phyloP scores from a whole-genome alignment of 75 land plant species.

The Selaginella tamariscina region DNA sequence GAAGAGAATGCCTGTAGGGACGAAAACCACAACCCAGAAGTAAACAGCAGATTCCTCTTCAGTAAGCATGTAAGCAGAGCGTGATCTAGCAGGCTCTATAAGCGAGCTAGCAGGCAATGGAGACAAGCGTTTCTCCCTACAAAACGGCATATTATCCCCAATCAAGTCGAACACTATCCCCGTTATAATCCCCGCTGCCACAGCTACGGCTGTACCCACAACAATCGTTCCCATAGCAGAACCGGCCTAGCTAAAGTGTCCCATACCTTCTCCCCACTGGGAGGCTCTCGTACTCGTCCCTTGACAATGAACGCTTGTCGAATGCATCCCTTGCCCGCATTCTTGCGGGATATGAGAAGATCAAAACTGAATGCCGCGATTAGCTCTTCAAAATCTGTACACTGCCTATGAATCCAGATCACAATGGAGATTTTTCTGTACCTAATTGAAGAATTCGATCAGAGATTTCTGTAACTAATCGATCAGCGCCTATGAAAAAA shows the following conservation, averaged over 20 bases:
- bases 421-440: too few relatives aligned
- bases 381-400: too few relatives aligned
- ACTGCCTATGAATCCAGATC: too few relatives aligned
- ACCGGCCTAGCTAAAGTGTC: slow-evolving; percentile 42
- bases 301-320: slow-evolving; percentile 91
- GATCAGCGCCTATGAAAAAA: too few relatives aligned
- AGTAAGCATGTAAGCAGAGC: slow-evolving; percentile 43
- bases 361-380: too few relatives aligned
- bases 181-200: slow-evolving; percentile 32
- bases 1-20: slow-evolving; percentile 56
- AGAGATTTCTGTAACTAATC: too few relatives aligned
- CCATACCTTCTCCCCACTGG: slow-evolving; percentile 73
- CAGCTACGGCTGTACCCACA: slow-evolving; percentile 28
- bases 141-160: slow-evolving; percentile 37
- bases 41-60: slow-evolving; percentile 72
- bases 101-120: slow-evolving; percentile 13
- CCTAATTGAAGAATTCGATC: too few relatives aligned
- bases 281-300: slow-evolving; percentile 59
- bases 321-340: slow-evolving; percentile 35
- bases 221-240: slow-evolving; percentile 14
- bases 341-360: too few relatives aligned
- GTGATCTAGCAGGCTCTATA: background rate
- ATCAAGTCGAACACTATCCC: slow-evolving; percentile 50
- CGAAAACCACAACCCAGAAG: slow-evolving; percentile 63
- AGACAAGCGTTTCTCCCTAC: slow-evolving; percentile 32